These are phyloP conservation scores for Cymbopogon citratus DNA, from an alignment of 176 grass and related monocot species.

Conservation along the genomic window DNA sequence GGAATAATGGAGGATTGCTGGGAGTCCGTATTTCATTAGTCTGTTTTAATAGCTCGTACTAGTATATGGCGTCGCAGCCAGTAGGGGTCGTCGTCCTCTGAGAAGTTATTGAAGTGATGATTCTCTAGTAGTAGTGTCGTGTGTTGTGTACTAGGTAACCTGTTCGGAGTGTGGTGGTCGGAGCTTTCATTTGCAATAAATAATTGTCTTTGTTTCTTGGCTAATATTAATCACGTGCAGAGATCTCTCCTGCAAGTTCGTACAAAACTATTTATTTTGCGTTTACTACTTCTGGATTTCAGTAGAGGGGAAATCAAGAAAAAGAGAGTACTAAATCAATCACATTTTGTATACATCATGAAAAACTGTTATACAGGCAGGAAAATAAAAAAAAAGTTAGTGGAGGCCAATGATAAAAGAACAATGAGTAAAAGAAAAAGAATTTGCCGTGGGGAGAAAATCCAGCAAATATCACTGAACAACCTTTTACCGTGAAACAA, in stretches of 20 bases:
- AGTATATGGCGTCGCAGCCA: too few species aligned
- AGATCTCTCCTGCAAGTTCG: not conserved
- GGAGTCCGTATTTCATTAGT: too few species aligned
- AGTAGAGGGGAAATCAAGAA: not conserved
- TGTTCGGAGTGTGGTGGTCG: not conserved
- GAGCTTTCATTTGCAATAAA: not conserved
- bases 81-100: too few species aligned
- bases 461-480: too few species aligned
- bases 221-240: not conserved
- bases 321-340: not conserved
- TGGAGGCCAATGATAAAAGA: not conserved
- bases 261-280: not conserved
- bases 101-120: too few species aligned
- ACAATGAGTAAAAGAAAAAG: not conserved
- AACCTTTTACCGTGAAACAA: too few species aligned
- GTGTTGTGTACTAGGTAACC: not conserved
- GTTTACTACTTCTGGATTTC: not conserved
- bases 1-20: too few species aligned
- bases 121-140: not conserved
- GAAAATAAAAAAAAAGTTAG: not conserved
- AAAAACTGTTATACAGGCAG: not conserved
- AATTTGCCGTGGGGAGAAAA: too few species aligned
- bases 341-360: too few species aligned
- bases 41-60: too few species aligned
- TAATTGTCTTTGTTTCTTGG: not conserved